Conservation (phyloP, 148 eudicot genomes). For the Rhododendron kiyosumense region DNA sequence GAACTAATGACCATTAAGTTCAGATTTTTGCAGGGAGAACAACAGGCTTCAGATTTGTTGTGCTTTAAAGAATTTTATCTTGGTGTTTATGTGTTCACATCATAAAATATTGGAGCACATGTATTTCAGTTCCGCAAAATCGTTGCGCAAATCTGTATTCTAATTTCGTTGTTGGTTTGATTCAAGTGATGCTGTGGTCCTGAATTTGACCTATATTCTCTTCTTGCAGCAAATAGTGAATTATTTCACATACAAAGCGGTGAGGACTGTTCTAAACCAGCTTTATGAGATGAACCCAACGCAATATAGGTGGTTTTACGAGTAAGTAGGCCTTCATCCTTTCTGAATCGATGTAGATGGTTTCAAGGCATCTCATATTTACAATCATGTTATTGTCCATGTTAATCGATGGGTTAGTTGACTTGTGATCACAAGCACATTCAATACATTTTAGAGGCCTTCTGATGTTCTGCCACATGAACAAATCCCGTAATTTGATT, state of each 20-base stretch:
- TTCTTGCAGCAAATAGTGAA: conserved; percentile 78
- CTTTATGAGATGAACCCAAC: conserved; percentile 95
- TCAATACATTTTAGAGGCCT: not conserved
- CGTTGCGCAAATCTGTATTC: not conserved
- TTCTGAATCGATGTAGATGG: not conserved
- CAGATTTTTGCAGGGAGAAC: not conserved
- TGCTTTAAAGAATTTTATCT: not conserved
- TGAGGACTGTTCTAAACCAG: conserved; percentile 87
- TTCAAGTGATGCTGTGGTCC: not conserved
- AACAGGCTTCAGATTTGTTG: not conserved
- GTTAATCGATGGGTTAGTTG: not conserved
- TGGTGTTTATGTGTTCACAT: not conserved
- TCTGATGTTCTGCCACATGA: not conserved
- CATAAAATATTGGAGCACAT: not conserved
- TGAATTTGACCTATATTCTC: conserved; percentile 6
- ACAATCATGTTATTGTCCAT: not conserved
- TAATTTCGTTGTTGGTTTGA: not conserved
- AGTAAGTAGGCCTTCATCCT: conserved; percentile 45
- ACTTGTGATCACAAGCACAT: not conserved
- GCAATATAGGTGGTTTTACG: conserved; percentile 79
- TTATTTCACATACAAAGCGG: conserved; percentile 91
- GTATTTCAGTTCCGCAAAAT: not conserved
- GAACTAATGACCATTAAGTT: not conserved
- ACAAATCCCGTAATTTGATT: not conserved
- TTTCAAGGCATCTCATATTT: not conserved